phyloP scores from a whole-genome alignment of 179 eudicot species.

The Gypsophila paniculata region DNA sequence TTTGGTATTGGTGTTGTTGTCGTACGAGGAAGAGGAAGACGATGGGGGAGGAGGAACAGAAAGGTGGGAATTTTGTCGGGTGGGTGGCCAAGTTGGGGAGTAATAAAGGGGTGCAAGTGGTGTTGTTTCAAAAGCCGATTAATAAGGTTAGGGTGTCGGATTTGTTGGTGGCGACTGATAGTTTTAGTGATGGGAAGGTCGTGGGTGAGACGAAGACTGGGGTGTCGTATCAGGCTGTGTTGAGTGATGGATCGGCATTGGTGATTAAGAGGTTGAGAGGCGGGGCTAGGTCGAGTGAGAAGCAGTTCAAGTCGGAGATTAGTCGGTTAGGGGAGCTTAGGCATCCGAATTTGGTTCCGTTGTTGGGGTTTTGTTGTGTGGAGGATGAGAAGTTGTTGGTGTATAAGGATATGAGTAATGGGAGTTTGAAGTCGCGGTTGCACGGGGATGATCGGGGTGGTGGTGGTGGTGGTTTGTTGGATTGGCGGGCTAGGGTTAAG shows the following conservation, averaged over 20 bases:
- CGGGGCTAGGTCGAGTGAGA: slow-evolving; percentile 55
- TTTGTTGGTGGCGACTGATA: slow-evolving; percentile 58
- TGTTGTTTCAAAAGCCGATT: slow-evolving; percentile 67
- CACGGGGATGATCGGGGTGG: slow-evolving; percentile 22
- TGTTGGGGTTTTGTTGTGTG: slow-evolving; percentile 70
- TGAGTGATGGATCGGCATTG: slow-evolving; percentile 72
- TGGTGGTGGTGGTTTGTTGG: slow-evolving; percentile 33
- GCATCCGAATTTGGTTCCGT: slow-evolving; percentile 81
- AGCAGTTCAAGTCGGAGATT: slow-evolving; percentile 65
- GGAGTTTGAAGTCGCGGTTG: slow-evolving; percentile 50
- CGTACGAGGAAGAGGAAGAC: slow-evolving; percentile 22
- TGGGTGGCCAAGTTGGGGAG: slow-evolving; percentile 62
- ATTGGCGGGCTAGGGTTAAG: slow-evolving; percentile 66
- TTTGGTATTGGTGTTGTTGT: slow-evolving; percentile 67
- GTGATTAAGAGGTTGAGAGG: slow-evolving; percentile 63
- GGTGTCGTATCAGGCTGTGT: slow-evolving; percentile 57
- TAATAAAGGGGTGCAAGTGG: slow-evolving; percentile 57
- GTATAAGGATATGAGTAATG: slow-evolving; percentile 72
- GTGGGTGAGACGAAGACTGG: slow-evolving; percentile 56
- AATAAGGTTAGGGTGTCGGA: slow-evolving; percentile 63
- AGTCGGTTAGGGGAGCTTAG: slow-evolving; percentile 62
- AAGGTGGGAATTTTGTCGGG: slow-evolving; percentile 34
- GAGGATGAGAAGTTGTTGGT: slow-evolving; percentile 89
- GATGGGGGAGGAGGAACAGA: slow-evolving; percentile 22
- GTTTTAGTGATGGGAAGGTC: slow-evolving; percentile 45